Evolutionary conservation across 768 basidiomycete genomes (phyloP).

Genomic region (Mycena indigotica): DNA sequence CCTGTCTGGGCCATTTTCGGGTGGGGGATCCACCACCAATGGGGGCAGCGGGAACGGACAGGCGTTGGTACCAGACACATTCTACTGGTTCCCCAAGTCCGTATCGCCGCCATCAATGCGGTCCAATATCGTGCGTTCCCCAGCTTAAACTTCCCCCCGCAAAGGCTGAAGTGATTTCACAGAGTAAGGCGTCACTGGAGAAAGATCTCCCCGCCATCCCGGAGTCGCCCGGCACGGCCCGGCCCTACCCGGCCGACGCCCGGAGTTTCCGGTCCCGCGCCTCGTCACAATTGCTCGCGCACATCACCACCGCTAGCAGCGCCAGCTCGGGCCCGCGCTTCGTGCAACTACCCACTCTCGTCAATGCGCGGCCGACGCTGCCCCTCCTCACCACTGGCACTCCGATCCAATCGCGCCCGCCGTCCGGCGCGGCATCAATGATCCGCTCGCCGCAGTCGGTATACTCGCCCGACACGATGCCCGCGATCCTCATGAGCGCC

Average conservation of each 20-base stretch:
- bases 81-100: background rate
- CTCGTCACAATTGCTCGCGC: background rate
- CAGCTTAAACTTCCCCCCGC: background rate
- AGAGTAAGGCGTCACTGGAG: constrained; percentile 9
- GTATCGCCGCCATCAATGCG: background rate
- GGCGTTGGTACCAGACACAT: background rate
- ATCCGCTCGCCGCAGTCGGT: background rate
- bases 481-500: too few relatives aligned
- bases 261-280: background rate
- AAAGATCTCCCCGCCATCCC: constrained; percentile 15
- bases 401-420: too few relatives aligned
- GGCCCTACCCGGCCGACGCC: too few relatives aligned
- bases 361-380: background rate
- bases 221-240: background rate
- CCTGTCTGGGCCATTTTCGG: constrained; percentile 7
- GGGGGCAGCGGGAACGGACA: background rate
- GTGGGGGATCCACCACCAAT: background rate
- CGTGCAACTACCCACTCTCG: background rate
- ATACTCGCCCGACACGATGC: background rate
- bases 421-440: too few relatives aligned
- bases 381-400: too few relatives aligned
- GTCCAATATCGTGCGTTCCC: background rate
- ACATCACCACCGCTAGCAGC: background rate
- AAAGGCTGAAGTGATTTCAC: background rate
- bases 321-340: background rate